Conservation (phyloP, 2,329 filamentous ascomycete genomes). For the Penicillium sp. region DNA sequence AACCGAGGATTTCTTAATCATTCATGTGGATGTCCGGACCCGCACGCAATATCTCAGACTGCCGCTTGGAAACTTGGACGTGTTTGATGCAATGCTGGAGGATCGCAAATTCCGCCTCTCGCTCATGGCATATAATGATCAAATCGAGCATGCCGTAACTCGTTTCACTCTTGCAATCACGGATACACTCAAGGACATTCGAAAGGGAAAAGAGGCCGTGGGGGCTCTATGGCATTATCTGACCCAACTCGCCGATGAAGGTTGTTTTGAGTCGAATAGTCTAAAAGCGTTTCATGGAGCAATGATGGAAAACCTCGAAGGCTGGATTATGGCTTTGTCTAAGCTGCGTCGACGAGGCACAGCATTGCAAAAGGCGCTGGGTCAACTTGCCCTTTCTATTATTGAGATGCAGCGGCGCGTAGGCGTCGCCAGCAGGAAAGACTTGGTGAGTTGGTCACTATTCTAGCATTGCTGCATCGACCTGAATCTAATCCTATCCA, state of each 20-base stretch:
- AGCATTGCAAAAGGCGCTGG: slow-evolving; percentile 62
- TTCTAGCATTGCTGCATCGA: too few species aligned
- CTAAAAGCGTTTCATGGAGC: slow-evolving; percentile 72
- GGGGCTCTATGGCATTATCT: slow-evolving; percentile 73
- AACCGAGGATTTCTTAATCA: slow-evolving; percentile 75
- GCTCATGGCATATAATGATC: slow-evolving; percentile 80
- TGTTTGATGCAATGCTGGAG: slow-evolving; percentile 83
- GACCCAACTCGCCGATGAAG: slow-evolving; percentile 56
- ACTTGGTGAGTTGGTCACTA: slow-evolving; percentile 50
- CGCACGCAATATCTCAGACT: slow-evolving; percentile 74
- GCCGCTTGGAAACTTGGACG: slow-evolving; percentile 72
- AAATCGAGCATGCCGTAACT: slow-evolving; percentile 82
- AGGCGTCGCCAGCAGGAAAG: slow-evolving; percentile 72
- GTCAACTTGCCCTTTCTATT: slow-evolving; percentile 68
- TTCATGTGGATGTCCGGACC: slow-evolving; percentile 70
- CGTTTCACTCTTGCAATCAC: slow-evolving; percentile 70
- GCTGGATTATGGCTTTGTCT: slow-evolving; percentile 76
- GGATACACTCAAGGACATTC: slow-evolving; percentile 71
- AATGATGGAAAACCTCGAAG: slow-evolving; percentile 88
- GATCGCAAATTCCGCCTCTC: slow-evolving; percentile 75
- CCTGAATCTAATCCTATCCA: slow-evolving; percentile 10
- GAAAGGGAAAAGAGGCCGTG: slow-evolving; percentile 69
- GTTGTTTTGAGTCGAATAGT: slow-evolving; percentile 54
- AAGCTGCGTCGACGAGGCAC: slow-evolving; percentile 68
- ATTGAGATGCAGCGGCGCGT: slow-evolving; percentile 81